phyloP scores from a whole-genome alignment of 108 stramenopile species.

The Discostella pseudostelligera region DNA sequence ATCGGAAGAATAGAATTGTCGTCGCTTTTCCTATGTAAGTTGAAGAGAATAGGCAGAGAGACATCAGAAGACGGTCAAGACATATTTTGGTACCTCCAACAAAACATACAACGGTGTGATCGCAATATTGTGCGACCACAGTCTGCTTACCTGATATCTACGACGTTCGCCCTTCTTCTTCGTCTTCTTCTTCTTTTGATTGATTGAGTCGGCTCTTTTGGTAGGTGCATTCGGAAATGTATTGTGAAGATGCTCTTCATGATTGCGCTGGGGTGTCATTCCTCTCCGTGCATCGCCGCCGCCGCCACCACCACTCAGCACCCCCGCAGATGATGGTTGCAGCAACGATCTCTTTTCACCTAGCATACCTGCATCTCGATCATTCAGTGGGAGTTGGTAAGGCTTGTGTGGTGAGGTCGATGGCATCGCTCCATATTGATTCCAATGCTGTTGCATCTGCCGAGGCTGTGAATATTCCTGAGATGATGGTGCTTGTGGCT shows the following conservation, averaged over 20 bases:
- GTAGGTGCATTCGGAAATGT: slow-evolving; percentile 14
- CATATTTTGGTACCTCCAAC: too few species aligned
- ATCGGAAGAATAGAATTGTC: slow-evolving; percentile 7
- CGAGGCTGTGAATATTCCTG: slow-evolving; percentile 10
- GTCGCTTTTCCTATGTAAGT: slow-evolving; percentile 11
- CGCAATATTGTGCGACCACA: background rate
- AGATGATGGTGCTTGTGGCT: slow-evolving; percentile 1
- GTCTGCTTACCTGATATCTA: too few species aligned
- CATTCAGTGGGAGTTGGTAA: too few species aligned
- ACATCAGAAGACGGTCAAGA: too few species aligned
- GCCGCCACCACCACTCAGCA: slow-evolving; percentile 17
- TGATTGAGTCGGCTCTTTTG: slow-evolving; percentile 20
- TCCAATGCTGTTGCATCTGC: slow-evolving; percentile 18
- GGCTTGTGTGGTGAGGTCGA: background rate
- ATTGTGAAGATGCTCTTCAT: slow-evolving; percentile 11
- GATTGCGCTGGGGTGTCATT: slow-evolving; percentile 4
- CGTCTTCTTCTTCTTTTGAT: too few species aligned
- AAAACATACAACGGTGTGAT: background rate
- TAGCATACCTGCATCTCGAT: background rate
- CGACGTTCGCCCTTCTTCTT: slow-evolving; percentile 27
- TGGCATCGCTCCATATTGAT: slow-evolving; percentile 1
- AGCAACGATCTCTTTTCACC: slow-evolving; percentile 9
- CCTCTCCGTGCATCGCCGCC: background rate
- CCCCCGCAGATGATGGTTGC: too few species aligned
- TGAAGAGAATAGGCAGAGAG: too few species aligned